phyloP scores from a whole-genome alignment of 768 basidiomycete species.

The Lactifluus subvellereus region DNA sequence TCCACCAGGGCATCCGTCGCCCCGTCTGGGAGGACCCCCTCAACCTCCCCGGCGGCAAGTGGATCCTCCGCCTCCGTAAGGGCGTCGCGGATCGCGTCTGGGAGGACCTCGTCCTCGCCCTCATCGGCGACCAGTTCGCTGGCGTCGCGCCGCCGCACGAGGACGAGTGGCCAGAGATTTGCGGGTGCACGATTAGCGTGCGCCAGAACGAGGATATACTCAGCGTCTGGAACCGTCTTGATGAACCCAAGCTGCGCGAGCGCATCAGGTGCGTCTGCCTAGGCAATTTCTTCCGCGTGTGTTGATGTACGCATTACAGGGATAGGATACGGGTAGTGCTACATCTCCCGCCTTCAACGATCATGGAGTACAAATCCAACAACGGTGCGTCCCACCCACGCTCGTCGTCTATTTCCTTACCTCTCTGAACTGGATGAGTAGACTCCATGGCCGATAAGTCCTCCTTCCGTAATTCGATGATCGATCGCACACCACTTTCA shows the following conservation, averaged over 20 bases:
- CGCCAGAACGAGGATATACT: slow-evolving; percentile 92
- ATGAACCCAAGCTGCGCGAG: slow-evolving; percentile 72
- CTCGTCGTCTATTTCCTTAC: neutral
- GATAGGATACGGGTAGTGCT: slow-evolving; percentile 76
- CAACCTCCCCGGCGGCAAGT: slow-evolving; percentile 85
- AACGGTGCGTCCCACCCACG: slow-evolving; percentile 48
- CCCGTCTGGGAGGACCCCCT: slow-evolving; percentile 97
- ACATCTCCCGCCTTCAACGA: slow-evolving; percentile 66
- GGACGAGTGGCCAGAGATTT: slow-evolving; percentile 73
- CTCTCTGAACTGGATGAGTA: slow-evolving; percentile 29
- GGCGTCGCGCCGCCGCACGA: slow-evolving; percentile 46
- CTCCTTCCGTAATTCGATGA: slow-evolving; percentile 51
- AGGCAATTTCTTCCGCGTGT: neutral
- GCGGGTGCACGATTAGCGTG: slow-evolving; percentile 93
- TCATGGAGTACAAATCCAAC: slow-evolving; percentile 95
- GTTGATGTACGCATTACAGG: slow-evolving; percentile 36
- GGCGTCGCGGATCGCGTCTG: slow-evolving; percentile 86
- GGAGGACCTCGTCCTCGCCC: slow-evolving; percentile 83
- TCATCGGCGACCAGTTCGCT: slow-evolving; percentile 89
- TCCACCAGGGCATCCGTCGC: slow-evolving; percentile 76
- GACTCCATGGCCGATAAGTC: slow-evolving; percentile 89
- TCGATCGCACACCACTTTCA: slow-evolving; percentile 32
- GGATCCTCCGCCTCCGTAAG: slow-evolving; percentile 90
- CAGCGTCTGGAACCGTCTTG: slow-evolving; percentile 85
- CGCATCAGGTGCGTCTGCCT: slow-evolving; percentile 63